phyloP scores from a whole-genome alignment of 2,329 filamentous ascomycete species.

The Westerdykella sp. region DNA sequence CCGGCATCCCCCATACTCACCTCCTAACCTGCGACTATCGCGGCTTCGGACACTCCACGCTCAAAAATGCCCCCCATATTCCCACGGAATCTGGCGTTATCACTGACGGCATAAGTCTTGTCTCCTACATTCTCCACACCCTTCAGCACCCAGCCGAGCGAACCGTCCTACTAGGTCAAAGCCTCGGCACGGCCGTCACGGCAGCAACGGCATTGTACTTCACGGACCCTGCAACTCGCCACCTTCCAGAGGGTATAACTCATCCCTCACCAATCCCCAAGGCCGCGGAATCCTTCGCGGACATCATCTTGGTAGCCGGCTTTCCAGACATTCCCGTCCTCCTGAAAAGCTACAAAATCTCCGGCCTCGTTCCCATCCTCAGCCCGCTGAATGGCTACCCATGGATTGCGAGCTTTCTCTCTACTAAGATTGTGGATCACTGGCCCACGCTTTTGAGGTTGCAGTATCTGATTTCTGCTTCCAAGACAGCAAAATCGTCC shows the following conservation, averaged over 20 bases:
- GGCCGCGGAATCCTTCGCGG: conserved; percentile 60
- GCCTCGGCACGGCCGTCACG: conserved; percentile 79
- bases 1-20: conserved; percentile 64
- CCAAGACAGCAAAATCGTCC: conserved; percentile 7
- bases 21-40: conserved; percentile 88
- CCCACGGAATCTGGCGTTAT: conserved; percentile 79
- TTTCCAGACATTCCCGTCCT: conserved; percentile 71
- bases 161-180: conserved; percentile 80
- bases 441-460: conserved; percentile 72
- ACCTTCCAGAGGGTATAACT: conserved; percentile 14
- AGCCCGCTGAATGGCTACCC: conserved; percentile 66
- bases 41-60: conserved; percentile 75
- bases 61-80: conserved; percentile 40
- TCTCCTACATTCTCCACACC: conserved; percentile 64
- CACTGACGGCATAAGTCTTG: conserved; percentile 65
- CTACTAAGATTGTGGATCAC: conserved; percentile 63
- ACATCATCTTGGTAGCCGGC: conserved; percentile 69
- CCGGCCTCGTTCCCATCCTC: conserved; percentile 73
- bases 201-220: conserved; percentile 69
- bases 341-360: conserved; percentile 69
- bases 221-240: conserved; percentile 34
- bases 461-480: conserved; percentile 48
- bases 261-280: conserved; percentile 1
- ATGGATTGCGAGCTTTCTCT: conserved; percentile 55
- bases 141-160: conserved; percentile 61